Evolutionary conservation across 345 rosid genomes (phyloP).

Genomic region (Dipteronia sinensis): DNA sequence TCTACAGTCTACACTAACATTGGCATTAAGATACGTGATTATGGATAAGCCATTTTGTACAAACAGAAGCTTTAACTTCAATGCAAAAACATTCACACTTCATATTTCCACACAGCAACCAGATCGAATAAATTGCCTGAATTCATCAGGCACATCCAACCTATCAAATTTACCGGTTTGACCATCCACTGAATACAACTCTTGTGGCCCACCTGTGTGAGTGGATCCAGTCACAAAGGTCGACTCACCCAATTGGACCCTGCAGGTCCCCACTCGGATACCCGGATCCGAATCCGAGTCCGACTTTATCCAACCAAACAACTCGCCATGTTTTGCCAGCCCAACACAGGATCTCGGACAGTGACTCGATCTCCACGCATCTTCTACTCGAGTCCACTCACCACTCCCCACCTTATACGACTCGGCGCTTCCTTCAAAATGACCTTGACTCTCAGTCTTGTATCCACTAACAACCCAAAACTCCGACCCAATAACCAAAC

Average conservation of each 20-base stretch:
- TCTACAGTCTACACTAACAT: too few relatives aligned
- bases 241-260: constrained; percentile 27
- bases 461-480: constrained; percentile 58
- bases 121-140: constrained; percentile 33
- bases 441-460: constrained; percentile 44
- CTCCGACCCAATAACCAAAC: constrained; percentile 37
- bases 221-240: constrained; percentile 35
- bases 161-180: constrained; percentile 18
- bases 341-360: constrained; percentile 38
- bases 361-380: constrained; percentile 33
- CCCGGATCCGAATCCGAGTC: constrained; percentile 14
- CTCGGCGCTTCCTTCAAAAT: constrained; percentile 44
- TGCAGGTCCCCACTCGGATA: constrained; percentile 30
- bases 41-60: too few relatives aligned
- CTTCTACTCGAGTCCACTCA: constrained; percentile 41
- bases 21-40: too few relatives aligned
- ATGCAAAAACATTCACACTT: neutral
- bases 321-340: constrained; percentile 8
- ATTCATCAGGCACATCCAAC: constrained; percentile 17
- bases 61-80: too few relatives aligned
- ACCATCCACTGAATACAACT: constrained; percentile 28
- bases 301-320: constrained; percentile 18
- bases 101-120: constrained; percentile 43
- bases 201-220: constrained; percentile 45
- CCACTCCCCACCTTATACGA: constrained; percentile 23